Base-by-base conservation (phyloP, 306 rosid genomes). In the Glycine tomentella region DNA sequence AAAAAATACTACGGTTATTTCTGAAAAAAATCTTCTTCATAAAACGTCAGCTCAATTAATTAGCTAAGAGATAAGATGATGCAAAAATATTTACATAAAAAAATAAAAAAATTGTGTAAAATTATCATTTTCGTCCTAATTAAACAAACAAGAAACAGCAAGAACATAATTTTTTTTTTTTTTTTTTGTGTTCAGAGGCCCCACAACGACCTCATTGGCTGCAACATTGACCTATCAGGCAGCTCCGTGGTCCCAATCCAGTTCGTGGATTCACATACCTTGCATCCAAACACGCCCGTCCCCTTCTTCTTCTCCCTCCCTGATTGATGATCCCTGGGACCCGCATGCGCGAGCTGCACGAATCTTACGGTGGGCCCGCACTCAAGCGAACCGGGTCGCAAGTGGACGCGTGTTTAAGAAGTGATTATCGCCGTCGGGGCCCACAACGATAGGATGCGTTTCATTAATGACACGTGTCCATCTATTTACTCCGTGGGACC, bases 281-380 rank as follows among this genome's bases (percentile, higher is more conserved):
- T 40, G 61, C 67, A 31, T 36, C 69, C 77, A 56, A 55, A 74
- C 69, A 74, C 25, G 3, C 49, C 13, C 57, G 4, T 13, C 48
- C 65, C 31, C 31, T 25, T 25, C 31, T 25, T 25, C 31, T 25
- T 25, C 20, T 20, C 20, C 20, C 20, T 20, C 20, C 20, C 13
- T 3, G 64, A 1, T 20, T 20, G 25, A 20, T 7, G n/a, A n/a
- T 7, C 48, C 15, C 13, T 3, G 64, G 81, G 84, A 45, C 78
- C 84, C 84, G 0, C 74, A 49, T 53, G 2, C 14, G 38, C 38
- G 44, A 79, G 87, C 17, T 33, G 53, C 50, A 79, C 81, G 72
- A 82, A 86, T 82, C 84, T 79, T 12, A 31, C 34, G 20, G 84
- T 34, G 84, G 88, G 82, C 52, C 82, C 84, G 64, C 75, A 76